Evolutionary conservation across 2,329 filamentous ascomycete genomes (phyloP).

Genomic region (Penicillium sp.): DNA sequence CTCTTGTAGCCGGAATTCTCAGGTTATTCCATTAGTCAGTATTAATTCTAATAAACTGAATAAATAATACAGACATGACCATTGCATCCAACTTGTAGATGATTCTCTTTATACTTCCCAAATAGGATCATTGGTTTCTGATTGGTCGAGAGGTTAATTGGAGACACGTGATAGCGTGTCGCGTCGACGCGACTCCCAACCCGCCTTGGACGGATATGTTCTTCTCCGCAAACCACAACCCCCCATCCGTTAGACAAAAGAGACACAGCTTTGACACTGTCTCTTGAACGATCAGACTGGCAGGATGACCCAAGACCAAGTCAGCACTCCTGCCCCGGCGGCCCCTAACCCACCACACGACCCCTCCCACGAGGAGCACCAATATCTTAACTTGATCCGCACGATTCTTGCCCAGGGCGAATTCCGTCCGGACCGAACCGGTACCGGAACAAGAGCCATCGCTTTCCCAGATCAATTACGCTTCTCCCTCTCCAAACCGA

Average conservation of each 20-base stretch:
- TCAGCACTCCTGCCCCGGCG: conserved; percentile 11
- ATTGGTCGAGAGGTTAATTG: conserved; percentile 6
- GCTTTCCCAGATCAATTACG: conserved; percentile 87
- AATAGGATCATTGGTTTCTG: neutral
- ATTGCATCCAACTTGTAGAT: no score
- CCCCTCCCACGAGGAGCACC: conserved; percentile 77
- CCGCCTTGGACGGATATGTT: neutral
- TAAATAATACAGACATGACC: no score
- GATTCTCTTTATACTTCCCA: neutral
- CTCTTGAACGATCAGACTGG: neutral
- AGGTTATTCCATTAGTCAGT: no score
- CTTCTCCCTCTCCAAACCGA: conserved; percentile 73
- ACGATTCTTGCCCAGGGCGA: conserved; percentile 84
- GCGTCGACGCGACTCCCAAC: conserved; percentile 13
- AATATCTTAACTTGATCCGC: conserved; percentile 88
- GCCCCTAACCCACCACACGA: conserved; percentile 27
- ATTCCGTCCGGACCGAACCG: conserved; percentile 87
- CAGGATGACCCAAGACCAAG: conserved; percentile 28
- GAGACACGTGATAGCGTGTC: conserved; percentile 16
- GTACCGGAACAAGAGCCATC: conserved; percentile 87
- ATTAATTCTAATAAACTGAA: no score
- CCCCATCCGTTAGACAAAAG: neutral
- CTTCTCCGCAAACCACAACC: neutral
- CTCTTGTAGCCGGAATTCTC: no score
- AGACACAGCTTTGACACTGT: neutral